A percentile compares a stretch with the other conserved stretches of the same genome.
These are phyloP conservation scores for Clarireedia homoeocarpa DNA, from an alignment of 2,329 filamentous ascomycete genomes.

Conservation along the genomic window DNA sequence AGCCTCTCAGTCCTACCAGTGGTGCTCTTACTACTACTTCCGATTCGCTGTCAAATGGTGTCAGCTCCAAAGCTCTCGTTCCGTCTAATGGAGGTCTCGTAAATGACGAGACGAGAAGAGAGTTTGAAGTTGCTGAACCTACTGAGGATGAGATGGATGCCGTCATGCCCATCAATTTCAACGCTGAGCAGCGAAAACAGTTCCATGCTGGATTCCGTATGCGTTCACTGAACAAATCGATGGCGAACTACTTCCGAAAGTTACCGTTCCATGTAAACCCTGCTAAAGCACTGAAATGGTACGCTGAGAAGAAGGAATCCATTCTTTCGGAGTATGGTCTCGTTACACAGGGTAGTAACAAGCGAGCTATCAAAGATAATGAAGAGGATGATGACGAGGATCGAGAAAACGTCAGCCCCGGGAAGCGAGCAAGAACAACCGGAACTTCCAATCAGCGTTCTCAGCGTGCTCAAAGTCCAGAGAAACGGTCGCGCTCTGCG, in stretches of 20 bases:
- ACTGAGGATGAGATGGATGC: constrained; percentile 18
- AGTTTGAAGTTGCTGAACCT: constrained; percentile 12
- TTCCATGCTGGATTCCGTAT: constrained; percentile 25
- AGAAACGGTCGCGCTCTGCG: constrained; percentile 1
- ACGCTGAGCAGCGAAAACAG: constrained; percentile 16
- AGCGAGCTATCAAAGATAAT: background rate
- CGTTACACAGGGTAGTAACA: background rate
- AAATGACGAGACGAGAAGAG: background rate
- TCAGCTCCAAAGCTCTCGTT: background rate
- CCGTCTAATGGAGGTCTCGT: background rate
- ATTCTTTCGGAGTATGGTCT: constrained; percentile 2
- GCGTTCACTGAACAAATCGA: constrained; percentile 22
- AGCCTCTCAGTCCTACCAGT: background rate
- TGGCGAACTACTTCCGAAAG: constrained; percentile 19
- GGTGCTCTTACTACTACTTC: background rate
- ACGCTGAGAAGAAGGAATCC: background rate
- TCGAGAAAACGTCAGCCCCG: constrained; percentile 19
- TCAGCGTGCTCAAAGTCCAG: constrained; percentile 2
- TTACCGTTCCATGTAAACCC: constrained; percentile 6
- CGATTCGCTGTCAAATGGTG: background rate
- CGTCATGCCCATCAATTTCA: constrained; percentile 18
- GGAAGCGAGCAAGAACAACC: constrained; percentile 17
- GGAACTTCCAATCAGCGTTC: background rate
- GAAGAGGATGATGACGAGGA: constrained; percentile 15
- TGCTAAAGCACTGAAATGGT: constrained; percentile 1